Base-by-base conservation (phyloP, 768 basidiomycete species). In the Trametes punicea region DNA sequence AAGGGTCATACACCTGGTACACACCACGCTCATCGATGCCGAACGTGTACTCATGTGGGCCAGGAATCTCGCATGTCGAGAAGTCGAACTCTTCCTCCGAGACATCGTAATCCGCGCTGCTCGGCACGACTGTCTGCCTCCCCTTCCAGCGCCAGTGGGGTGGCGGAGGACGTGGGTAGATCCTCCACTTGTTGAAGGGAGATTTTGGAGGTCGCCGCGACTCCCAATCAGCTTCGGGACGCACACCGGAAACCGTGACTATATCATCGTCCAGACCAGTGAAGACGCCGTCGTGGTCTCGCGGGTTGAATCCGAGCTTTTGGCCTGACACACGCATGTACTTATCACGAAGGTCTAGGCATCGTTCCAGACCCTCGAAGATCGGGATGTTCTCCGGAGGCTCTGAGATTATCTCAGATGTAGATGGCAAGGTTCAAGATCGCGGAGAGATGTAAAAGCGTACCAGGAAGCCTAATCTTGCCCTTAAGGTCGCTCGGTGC, bases 131-230 rank as follows among this genome's bases (percentile, higher is more conserved):
- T 71, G 52, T 54, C 72, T 46, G 77, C 78, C 9, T 73, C 62
- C 55, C 76, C 36, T 75, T 80, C 85, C 90, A 94, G 65, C 93
- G 92, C 97, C 97, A 99, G 64, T 94, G 94, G 0, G 95, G 96
- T 3, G 92, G 90, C 0, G 97, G 97, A 4, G 97, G 95, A 10
- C 77, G 80, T 0, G 97, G 97, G 63, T 97, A 97, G 62, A 98
- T 88, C 51, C 80, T 81, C 97, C 97, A 99, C 4, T 82, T 74
- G 33, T 80, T 64, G 62, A 79, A 74, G 15, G 71, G 66, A n/a
- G 67, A 67, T 33, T 70, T 41, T 6, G 71, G 46, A 1, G 67
- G 62, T 31, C 62, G 46, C 30, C 64, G 64, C 11, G 65, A 51
- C n/a, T 46, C 57, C 48, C 63, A 69, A 46, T 81, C 74, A 11